These are phyloP conservation scores for Boletus tylopilopsis DNA, from an alignment of 768 basidiomycete species.

Conservation along the genomic window DNA sequence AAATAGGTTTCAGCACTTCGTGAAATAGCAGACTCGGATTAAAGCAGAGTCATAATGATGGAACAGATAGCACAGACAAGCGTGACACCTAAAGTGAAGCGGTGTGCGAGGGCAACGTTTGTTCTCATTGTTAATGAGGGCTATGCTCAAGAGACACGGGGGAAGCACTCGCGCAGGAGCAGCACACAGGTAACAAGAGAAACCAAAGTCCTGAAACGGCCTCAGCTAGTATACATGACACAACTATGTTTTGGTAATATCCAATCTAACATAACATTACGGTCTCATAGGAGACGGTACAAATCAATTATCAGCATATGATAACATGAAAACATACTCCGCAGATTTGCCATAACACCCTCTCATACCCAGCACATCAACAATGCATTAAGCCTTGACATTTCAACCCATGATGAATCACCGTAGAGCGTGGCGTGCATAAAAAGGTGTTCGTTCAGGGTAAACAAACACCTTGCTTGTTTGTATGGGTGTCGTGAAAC, in stretches of 20 bases:
- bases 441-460: constrained; percentile 15
- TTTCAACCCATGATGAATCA: constrained; percentile 5
- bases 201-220: too few species aligned
- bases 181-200: too few species aligned
- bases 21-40: too few species aligned
- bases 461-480: constrained; percentile 6
- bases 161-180: too few species aligned
- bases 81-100: too few species aligned
- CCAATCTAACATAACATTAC: constrained; percentile 28
- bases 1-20: too few species aligned
- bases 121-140: too few species aligned
- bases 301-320: constrained; percentile 30
- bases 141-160: too few species aligned
- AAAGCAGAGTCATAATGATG: too few species aligned
- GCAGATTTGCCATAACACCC: constrained; percentile 11
- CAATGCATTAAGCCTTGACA: constrained; percentile 3
- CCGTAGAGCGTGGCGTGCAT: constrained; percentile 17
- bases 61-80: too few species aligned
- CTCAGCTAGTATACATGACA: neutral
- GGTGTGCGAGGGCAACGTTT: too few species aligned
- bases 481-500: constrained; percentile 2
- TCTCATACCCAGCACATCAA: constrained; percentile 1
- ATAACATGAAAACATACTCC: constrained; percentile 27
- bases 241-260: constrained; percentile 7
- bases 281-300: constrained; percentile 25